Percentiles rank a stretch among this genome's conserved stretches.
These are phyloP conservation scores for Hyphodiscus sp. DNA, from an alignment of 2,329 filamentous ascomycete species.

Conservation along the genomic window DNA sequence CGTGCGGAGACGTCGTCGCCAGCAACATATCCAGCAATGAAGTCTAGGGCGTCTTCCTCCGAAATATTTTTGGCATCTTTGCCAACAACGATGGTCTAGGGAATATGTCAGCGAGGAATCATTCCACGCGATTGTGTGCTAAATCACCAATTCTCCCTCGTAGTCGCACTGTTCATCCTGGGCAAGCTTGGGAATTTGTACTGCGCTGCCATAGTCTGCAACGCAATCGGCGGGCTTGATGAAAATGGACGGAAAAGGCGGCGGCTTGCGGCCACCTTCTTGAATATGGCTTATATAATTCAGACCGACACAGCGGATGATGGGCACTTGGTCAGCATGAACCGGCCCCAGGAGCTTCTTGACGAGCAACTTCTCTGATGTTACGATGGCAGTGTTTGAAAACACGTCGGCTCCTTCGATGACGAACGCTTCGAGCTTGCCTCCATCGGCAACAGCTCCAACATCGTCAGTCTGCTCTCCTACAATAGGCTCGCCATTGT, in stretches of 20 bases:
- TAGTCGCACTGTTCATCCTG: constrained; percentile 40
- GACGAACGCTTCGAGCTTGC: too few relatives aligned
- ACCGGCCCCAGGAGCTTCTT: constrained; percentile 29
- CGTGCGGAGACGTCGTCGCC: constrained; percentile 50
- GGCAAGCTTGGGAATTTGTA: constrained; percentile 41
- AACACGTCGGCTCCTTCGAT: too few relatives aligned
- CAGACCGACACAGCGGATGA: constrained; percentile 33
- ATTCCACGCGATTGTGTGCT: too few relatives aligned
- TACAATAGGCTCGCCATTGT: too few relatives aligned
- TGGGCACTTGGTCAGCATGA: constrained; percentile 29
- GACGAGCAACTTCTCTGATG: too few relatives aligned
- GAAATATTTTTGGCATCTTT: constrained; percentile 29
- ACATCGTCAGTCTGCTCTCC: too few relatives aligned
- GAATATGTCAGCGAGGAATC: too few relatives aligned
- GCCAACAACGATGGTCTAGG: constrained; percentile 42
- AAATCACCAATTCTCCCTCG: constrained; percentile 39
- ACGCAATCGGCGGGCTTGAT: constrained; percentile 40
- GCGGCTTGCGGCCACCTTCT: constrained; percentile 45
- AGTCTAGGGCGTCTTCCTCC: constrained; percentile 9
- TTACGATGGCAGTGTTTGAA: too few relatives aligned
- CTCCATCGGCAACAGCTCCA: too few relatives aligned
- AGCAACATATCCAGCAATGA: constrained; percentile 35
- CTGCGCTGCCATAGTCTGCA: constrained; percentile 29
- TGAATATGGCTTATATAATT: constrained; percentile 37
- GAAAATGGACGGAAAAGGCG: constrained; percentile 44